Conservation (phyloP, 257 asterid genomes). For the Penstemon barbatus region DNA sequence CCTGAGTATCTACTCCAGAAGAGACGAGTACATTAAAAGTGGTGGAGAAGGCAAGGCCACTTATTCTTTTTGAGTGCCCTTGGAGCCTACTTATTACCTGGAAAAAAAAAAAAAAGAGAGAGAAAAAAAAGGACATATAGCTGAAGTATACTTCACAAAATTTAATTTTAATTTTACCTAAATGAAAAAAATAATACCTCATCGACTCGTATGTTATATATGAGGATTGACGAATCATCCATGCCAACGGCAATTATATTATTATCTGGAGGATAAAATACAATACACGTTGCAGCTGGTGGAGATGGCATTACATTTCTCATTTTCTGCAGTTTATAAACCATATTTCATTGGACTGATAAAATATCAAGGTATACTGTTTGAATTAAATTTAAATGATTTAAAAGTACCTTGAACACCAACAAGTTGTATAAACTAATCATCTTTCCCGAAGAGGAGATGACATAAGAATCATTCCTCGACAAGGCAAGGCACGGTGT, state of each 20-base stretch:
- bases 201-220: conserved; percentile 57
- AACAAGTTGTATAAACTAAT: conserved; percentile 51
- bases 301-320: conserved; percentile 49
- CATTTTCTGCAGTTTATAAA: conserved; percentile 43
- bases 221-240: conserved; percentile 66
- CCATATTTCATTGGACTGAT: too few relatives aligned
- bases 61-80: conserved; percentile 62
- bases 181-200: conserved; percentile 36
- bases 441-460: conserved; percentile 62
- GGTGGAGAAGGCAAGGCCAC: conserved; percentile 63
- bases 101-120: conserved; percentile 1
- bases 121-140: neutral
- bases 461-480: conserved; percentile 58
- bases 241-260: conserved; percentile 64
- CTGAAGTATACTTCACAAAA: too few relatives aligned
- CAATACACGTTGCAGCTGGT: conserved; percentile 62
- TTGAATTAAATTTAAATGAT: neutral
- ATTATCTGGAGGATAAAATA: conserved; percentile 73
- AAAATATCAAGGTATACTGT: too few relatives aligned
- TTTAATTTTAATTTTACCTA: neutral
- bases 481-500: conserved; percentile 61
- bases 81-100: conserved; percentile 56
- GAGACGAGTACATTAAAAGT: conserved; percentile 50
- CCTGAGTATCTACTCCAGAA: conserved; percentile 66
- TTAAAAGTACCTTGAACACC: conserved; percentile 52